A percentile compares a stretch with the other conserved stretches of the same genome.
Conservation (phyloP, 805 yeast species). For the Osmozyma mogii region DNA sequence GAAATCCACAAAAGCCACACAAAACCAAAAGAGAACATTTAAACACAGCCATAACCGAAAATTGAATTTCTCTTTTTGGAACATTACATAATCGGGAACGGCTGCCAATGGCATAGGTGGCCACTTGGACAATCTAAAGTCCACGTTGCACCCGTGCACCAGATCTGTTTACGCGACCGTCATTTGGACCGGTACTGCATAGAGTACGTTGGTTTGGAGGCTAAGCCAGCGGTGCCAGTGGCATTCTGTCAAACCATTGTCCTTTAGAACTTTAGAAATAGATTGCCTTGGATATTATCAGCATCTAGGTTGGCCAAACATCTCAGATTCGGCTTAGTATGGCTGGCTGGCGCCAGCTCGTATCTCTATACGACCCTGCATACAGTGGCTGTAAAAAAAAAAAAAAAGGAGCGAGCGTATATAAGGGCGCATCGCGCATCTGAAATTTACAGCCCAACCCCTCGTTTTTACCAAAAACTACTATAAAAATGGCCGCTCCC, state of each 20-base stretch:
- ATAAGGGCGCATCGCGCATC: constrained; percentile 1
- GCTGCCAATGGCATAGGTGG: no score
- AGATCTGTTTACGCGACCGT: no score
- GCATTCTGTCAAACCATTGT: not conserved
- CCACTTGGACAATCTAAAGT: no score
- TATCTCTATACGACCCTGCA: not conserved
- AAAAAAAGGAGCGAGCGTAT: constrained; percentile 1
- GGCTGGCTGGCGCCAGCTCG: constrained; percentile 1
- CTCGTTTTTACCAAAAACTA: no score
- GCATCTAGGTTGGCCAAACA: not conserved
- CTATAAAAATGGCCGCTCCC: constrained; percentile 32
- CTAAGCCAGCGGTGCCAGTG: no score
- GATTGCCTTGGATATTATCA: not conserved
- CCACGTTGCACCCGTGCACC: no score
- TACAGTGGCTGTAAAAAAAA: constrained; percentile 1
- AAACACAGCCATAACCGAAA: constrained; percentile 1
- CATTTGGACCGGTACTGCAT: no score
- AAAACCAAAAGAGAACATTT: not conserved
- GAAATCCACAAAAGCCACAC: not conserved
- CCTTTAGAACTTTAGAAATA: not conserved
- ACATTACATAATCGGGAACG: no score
- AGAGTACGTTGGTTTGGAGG: no score
- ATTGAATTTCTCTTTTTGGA: constrained; percentile 1
- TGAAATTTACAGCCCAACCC: constrained; percentile 1
- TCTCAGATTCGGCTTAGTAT: not conserved